These are phyloP conservation scores for Cladobotryum mycophilum DNA, from an alignment of 2,329 filamentous ascomycete genomes.

Conservation along the genomic window DNA sequence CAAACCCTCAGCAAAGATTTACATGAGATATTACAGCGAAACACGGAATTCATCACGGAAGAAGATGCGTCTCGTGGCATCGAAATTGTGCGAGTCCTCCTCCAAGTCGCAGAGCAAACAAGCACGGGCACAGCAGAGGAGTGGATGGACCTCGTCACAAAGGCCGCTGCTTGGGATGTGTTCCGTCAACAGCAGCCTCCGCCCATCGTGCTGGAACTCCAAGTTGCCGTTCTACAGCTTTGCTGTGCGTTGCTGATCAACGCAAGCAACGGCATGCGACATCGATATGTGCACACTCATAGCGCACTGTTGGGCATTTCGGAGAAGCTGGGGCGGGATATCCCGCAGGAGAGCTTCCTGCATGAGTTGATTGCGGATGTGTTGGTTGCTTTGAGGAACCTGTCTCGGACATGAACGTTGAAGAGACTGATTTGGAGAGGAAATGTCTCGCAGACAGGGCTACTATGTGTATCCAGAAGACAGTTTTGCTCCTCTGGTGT, in stretches of 20 bases:
- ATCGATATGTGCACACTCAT: constrained; percentile 46
- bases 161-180: constrained; percentile 42
- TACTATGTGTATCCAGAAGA: no score
- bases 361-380: constrained; percentile 43
- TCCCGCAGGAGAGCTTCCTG: constrained; percentile 27
- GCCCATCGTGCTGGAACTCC: constrained; percentile 39
- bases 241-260: constrained; percentile 45
- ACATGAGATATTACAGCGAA: constrained; percentile 33
- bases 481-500: no score
- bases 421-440: no score
- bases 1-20: constrained; percentile 45
- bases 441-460: no score
- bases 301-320: constrained; percentile 44
- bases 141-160: constrained; percentile 52
- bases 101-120: constrained; percentile 45
- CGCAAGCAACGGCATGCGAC: constrained; percentile 40
- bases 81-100: constrained; percentile 50
- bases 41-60: constrained; percentile 19
- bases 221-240: constrained; percentile 50
- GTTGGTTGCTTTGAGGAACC: constrained; percentile 22
- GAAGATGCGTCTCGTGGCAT: constrained; percentile 39
- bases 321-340: constrained; percentile 31
- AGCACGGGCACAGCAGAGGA: constrained; percentile 39
- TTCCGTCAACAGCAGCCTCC: constrained; percentile 23
- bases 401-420: constrained; percentile 10